Conservation (phyloP, 805 yeast species). For the Metschnikowia lachancei region DNA sequence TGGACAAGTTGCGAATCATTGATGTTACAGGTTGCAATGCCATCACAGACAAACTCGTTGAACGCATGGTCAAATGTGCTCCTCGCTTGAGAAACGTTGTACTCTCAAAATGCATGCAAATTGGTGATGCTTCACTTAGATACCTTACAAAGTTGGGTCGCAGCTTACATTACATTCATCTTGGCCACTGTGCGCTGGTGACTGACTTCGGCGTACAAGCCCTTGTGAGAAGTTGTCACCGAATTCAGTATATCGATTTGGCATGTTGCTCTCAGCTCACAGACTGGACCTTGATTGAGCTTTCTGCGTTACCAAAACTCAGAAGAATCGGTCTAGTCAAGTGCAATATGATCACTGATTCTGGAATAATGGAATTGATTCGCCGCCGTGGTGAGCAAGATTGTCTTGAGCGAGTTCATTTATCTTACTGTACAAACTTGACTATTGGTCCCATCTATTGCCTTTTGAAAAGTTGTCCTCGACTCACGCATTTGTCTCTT, state of each 20-base stretch:
- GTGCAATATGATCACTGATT: slow-evolving; percentile 83
- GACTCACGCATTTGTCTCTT: slow-evolving; percentile 82
- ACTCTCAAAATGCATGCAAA: slow-evolving; percentile 80
- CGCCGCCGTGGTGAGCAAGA: slow-evolving; percentile 69
- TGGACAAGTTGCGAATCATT: slow-evolving; percentile 72
- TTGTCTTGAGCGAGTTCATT: slow-evolving; percentile 86
- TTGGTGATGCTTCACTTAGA: slow-evolving; percentile 77
- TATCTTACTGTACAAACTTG: slow-evolving; percentile 83
- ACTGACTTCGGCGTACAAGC: slow-evolving; percentile 84
- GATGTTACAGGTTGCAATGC: slow-evolving; percentile 83
- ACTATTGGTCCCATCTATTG: slow-evolving; percentile 74
- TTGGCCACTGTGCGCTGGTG: slow-evolving; percentile 89
- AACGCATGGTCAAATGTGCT: slow-evolving; percentile 66
- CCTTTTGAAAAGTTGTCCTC: slow-evolving; percentile 76
- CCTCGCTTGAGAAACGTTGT: slow-evolving; percentile 87
- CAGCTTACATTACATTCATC: slow-evolving; percentile 81
- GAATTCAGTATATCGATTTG: slow-evolving; percentile 88
- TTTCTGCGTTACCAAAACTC: slow-evolving; percentile 73
- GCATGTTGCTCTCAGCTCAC: slow-evolving; percentile 93
- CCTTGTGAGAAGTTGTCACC: slow-evolving; percentile 71
- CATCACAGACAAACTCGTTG: slow-evolving; percentile 77
- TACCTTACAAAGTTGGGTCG: slow-evolving; percentile 72
- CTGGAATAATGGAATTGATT: slow-evolving; percentile 69
- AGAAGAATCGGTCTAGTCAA: slow-evolving; percentile 92
- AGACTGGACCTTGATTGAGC: slow-evolving; percentile 71